Conservation (phyloP, 108 stramenopile genomes). For the Skeletonema tropicum region DNA sequence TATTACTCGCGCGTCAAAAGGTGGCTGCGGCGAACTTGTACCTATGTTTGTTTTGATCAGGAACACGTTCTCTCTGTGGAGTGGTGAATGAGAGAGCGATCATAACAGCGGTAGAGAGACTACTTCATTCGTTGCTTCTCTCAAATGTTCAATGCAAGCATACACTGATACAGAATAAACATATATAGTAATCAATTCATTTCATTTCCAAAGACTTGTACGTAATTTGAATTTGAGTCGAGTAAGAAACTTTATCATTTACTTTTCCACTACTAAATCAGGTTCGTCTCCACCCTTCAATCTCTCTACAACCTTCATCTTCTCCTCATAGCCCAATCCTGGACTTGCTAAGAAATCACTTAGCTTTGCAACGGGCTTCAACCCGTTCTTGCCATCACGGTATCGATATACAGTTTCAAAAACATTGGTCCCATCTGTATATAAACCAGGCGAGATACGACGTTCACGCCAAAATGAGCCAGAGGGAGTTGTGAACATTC, state of each 20-base stretch:
- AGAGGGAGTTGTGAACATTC: slow-evolving; percentile 78
- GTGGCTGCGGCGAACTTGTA: no score
- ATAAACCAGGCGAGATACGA: slow-evolving; percentile 76
- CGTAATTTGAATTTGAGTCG: neutral
- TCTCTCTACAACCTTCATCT: slow-evolving; percentile 57
- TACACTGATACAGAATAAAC: neutral
- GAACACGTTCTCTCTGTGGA: neutral
- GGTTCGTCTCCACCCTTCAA: slow-evolving; percentile 73
- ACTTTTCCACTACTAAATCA: slow-evolving; percentile 81
- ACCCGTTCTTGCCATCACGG: slow-evolving; percentile 82
- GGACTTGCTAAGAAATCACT: slow-evolving; percentile 51
- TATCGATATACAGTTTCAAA: slow-evolving; percentile 83
- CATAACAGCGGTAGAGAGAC: neutral
- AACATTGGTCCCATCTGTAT: slow-evolving; percentile 80
- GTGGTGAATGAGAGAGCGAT: neutral
- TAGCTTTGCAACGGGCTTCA: slow-evolving; percentile 66
- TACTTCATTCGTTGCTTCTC: no score
- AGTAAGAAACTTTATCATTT: neutral
- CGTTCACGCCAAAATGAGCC: slow-evolving; percentile 89
- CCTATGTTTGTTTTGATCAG: no score
- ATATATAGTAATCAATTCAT: neutral
- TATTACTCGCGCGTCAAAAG: no score
- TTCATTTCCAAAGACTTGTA: neutral
- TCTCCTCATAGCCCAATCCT: slow-evolving; percentile 42
- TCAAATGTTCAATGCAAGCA: no score